A percentile compares a stretch with the other conserved stretches of the same genome.
Conservation (phyloP, 345 rosid species). For the Pugionium dolabratum region DNA sequence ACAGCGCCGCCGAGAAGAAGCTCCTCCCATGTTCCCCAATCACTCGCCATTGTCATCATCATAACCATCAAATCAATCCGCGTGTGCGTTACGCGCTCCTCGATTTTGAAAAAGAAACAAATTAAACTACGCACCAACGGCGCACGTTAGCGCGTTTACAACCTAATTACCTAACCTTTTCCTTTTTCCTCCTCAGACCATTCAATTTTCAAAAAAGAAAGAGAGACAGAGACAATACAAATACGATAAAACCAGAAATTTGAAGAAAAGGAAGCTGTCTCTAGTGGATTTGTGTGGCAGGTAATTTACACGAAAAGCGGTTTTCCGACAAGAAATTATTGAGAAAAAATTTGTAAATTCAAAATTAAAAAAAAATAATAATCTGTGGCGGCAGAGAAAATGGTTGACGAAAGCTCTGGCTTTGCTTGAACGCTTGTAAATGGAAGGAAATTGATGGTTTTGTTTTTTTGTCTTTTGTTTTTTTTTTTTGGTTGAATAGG, state of each 20-base stretch:
- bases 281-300: constrained; percentile 26
- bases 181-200: constrained; percentile 14
- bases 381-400: no score
- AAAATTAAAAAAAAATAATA: no score
- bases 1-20: constrained; percentile 83
- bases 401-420: no score
- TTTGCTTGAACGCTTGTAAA: no score
- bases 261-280: no score
- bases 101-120: constrained; percentile 2
- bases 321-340: constrained; percentile 32
- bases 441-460: no score
- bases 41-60: constrained; percentile 37
- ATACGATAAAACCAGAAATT: constrained; percentile 11
- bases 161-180: constrained; percentile 10
- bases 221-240: constrained; percentile 19
- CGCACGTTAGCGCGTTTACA: constrained; percentile 31
- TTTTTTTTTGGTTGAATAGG: no score
- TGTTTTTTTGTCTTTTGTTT: no score
- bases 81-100: constrained; percentile 40
- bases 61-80: constrained; percentile 29
- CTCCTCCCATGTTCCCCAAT: constrained; percentile 97
- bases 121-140: constrained; percentile 37
- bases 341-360: no score
- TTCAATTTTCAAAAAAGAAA: not conserved
- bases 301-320: constrained; percentile 30